Base-by-base conservation (phyloP, 805 yeast species). In the Maudiozyma turicensis region DNA sequence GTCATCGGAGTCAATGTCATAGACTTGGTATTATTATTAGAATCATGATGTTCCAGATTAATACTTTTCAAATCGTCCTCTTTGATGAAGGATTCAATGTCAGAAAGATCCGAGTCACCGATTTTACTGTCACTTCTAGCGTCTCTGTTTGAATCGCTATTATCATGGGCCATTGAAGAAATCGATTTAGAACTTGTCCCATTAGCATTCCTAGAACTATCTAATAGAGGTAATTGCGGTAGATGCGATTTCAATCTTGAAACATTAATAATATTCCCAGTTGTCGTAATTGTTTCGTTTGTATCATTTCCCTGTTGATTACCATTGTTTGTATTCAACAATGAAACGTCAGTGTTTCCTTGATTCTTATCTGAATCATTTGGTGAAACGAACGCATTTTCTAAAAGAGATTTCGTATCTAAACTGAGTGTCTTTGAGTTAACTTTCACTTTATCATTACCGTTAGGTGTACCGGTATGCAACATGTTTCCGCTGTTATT, bases 61-160 rank as follows among this genome's bases (percentile, higher is more conserved):
- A 60, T 34, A 38, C 53, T 53, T 15, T 56, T 59, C 38, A 65
- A 45, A 50, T 63, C 68, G 33, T 59, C 54, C n/a, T 60, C 67
- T 47, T 64, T 61, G 13, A 65, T 60, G 39, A 56, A 64, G 1
- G 67, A 63, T 34, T 63, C 67, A 3, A 65, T 55, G 45, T 65
- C 66, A 4, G 67, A 62, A 7, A 57, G 49, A 31, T 50, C 55
- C 28, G 45, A 47, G 13, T 48, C 52, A 10, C 49, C 51, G 9
- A 40, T 40, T 13, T 48, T 48, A 28, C 37, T 46, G 9, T 51
- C 52, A 32, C 42, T 41, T 15, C 45, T 47, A 10, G 30, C 35
- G 14, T 37, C 35, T 13, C 31, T 41, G 34, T 11, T 41, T 7
- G 11, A 8, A 9, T 35, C 38, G 4, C 14, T 3, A 35, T 35